A percentile compares a stretch with the other conserved stretches of the same genome.
Evolutionary conservation across 1,139 yeast species (phyloP).

Genomic region (Candida buenavistaensis): DNA sequence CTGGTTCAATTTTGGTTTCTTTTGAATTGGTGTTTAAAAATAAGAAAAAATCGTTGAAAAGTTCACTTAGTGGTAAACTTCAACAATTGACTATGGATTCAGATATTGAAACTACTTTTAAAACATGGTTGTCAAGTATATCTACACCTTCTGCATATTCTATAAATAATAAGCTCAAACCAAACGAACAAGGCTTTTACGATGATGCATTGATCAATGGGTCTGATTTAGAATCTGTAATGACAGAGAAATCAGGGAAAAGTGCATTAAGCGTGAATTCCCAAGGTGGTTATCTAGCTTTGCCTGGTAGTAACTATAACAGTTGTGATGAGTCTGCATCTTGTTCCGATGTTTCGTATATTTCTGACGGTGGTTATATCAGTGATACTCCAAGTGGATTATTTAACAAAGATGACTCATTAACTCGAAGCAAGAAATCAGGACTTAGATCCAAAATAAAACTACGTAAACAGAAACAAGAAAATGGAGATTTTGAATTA

Average conservation of each 20-base stretch:
- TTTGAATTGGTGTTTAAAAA: slow-evolving; percentile 43
- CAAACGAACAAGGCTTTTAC: slow-evolving; percentile 48
- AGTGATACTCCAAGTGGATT: slow-evolving; percentile 10
- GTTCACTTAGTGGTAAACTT: not conserved
- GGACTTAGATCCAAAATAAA: slow-evolving; percentile 10
- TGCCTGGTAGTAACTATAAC: not conserved
- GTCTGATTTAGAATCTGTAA: slow-evolving; percentile 31
- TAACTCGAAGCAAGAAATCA: slow-evolving; percentile 6
- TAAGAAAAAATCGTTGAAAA: slow-evolving; percentile 9
- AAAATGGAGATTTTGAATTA: slow-evolving; percentile 26
- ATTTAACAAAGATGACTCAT: slow-evolving; percentile 3
- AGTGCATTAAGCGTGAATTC: slow-evolving; percentile 1
- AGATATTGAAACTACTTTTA: slow-evolving; percentile 18
- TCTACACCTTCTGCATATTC: slow-evolving; percentile 30
- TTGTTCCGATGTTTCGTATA: slow-evolving; percentile 24
- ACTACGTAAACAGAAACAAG: slow-evolving; percentile 11
- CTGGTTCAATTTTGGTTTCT: slow-evolving; percentile 57
- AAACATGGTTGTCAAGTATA: slow-evolving; percentile 31
- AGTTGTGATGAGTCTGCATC: slow-evolving; percentile 16
- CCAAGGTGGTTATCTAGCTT: not conserved
- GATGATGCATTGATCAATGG: slow-evolving; percentile 28
- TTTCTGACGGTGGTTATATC: slow-evolving; percentile 16
- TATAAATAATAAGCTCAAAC: slow-evolving; percentile 17
- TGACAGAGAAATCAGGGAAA: slow-evolving; percentile 5
- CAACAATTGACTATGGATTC: slow-evolving; percentile 8